These are phyloP conservation scores for Ceratobasidium sp. DNA, from an alignment of 1,284 basidiomycete genomes.

Conservation along the genomic window DNA sequence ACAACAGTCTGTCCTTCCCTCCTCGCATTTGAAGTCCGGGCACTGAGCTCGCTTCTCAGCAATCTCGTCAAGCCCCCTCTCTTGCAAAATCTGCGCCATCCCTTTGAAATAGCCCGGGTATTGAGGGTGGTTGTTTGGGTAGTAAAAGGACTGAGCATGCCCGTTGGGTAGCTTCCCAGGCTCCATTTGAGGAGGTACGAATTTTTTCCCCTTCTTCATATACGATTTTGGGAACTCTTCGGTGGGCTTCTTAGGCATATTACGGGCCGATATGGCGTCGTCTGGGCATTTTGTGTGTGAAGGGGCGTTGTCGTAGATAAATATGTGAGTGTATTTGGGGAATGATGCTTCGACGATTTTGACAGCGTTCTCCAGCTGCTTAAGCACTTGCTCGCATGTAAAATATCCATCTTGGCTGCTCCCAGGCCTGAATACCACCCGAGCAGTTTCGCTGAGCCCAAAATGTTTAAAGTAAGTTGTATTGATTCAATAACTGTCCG, in stretches of 20 bases:
- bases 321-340: too few species aligned
- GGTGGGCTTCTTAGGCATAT: constrained; percentile 47
- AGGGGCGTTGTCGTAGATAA: too few species aligned
- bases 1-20: constrained; percentile 12
- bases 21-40: constrained; percentile 20
- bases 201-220: background rate
- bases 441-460: constrained; percentile 48
- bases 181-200: constrained; percentile 44
- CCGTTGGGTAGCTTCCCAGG: constrained; percentile 41
- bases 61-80: constrained; percentile 43
- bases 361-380: too few species aligned
- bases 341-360: too few species aligned
- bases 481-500: constrained; percentile 49
- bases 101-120: constrained; percentile 50
- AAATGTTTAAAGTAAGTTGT: constrained; percentile 1
- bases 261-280: constrained; percentile 49
- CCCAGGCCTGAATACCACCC: constrained; percentile 47
- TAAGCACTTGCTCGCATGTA: too few species aligned
- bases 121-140: constrained; percentile 46
- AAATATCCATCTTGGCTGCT: constrained; percentile 54
- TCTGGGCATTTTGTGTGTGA: constrained; percentile 47
- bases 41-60: constrained; percentile 16
- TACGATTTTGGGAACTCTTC: background rate
- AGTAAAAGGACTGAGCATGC: constrained; percentile 47
- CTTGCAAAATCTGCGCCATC: constrained; percentile 47